phyloP scores from a whole-genome alignment of 768 basidiomycete species.

The Rhizopogon salebrosus region DNA sequence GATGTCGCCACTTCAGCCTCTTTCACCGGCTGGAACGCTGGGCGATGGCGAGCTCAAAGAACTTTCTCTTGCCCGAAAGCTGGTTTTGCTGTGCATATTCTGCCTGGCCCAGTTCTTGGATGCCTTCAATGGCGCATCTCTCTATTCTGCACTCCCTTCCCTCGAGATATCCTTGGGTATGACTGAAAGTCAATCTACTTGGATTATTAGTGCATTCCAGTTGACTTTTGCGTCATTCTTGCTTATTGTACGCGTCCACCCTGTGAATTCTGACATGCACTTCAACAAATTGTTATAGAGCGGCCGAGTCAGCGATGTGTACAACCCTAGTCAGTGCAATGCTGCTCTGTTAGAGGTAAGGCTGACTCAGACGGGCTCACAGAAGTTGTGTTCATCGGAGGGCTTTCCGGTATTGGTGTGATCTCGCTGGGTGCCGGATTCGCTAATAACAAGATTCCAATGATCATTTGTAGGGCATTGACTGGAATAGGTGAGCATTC shows the following conservation, averaged over 20 bases:
- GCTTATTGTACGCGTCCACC: slow-evolving; percentile 25
- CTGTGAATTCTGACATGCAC: neutral
- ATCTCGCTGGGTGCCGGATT: slow-evolving; percentile 44
- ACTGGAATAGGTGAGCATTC: slow-evolving; percentile 38
- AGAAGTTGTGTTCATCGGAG: slow-evolving; percentile 39
- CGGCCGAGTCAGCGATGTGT: slow-evolving; percentile 34
- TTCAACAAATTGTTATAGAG: slow-evolving; percentile 20
- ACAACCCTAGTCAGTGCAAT: slow-evolving; percentile 32
- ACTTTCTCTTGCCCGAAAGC: slow-evolving; percentile 23
- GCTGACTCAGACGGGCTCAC: neutral
- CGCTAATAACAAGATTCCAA: slow-evolving; percentile 35
- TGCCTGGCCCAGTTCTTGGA: slow-evolving; percentile 41
- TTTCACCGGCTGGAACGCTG: neutral
- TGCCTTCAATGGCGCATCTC: slow-evolving; percentile 35
- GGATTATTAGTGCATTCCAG: slow-evolving; percentile 40
- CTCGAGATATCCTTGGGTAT: slow-evolving; percentile 20
- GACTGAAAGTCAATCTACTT: slow-evolving; percentile 23
- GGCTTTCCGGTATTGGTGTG: slow-evolving; percentile 36
- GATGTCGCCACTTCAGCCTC: slow-evolving; percentile 8
- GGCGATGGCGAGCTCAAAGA: slow-evolving; percentile 1
- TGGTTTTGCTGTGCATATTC: slow-evolving; percentile 30
- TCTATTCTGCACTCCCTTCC: slow-evolving; percentile 35
- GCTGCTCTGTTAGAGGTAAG: neutral
- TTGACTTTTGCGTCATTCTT: slow-evolving; percentile 39
- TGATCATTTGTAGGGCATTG: slow-evolving; percentile 48